Conservation (phyloP, 805 yeast species). For the Candida montana region DNA sequence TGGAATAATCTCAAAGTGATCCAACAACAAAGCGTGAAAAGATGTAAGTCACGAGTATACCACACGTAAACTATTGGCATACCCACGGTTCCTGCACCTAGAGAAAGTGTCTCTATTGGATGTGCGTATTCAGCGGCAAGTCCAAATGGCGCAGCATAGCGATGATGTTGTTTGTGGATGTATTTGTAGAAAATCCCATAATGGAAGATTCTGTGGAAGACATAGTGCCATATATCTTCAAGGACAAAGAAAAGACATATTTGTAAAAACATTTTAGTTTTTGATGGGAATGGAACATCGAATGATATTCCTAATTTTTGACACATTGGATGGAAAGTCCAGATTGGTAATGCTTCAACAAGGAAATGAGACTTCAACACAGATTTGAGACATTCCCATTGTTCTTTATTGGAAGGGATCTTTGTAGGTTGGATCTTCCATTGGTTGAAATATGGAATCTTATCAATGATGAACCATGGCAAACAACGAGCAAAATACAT, state of each 20-base stretch:
- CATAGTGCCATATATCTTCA: slow-evolving; percentile 97
- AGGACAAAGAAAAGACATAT: slow-evolving; percentile 71
- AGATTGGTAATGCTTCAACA: slow-evolving; percentile 93
- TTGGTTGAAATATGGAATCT: slow-evolving; percentile 75
- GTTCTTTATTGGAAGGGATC: slow-evolving; percentile 75
- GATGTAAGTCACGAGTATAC: slow-evolving; percentile 70
- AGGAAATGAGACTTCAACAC: slow-evolving; percentile 83
- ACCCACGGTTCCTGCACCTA: slow-evolving; percentile 93
- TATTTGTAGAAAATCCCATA: slow-evolving; percentile 83
- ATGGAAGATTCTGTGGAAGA: slow-evolving; percentile 90
- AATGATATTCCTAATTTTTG: slow-evolving; percentile 70
- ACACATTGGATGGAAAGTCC: slow-evolving; percentile 95
- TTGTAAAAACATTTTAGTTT: slow-evolving; percentile 55
- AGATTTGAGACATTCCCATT: slow-evolving; percentile 85
- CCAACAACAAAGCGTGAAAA: slow-evolving; percentile 89
- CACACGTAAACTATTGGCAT: slow-evolving; percentile 83
- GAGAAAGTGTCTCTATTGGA: slow-evolving; percentile 81
- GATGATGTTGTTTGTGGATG: slow-evolving; percentile 96
- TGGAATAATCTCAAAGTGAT: slow-evolving; percentile 83
- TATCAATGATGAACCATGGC: slow-evolving; percentile 89
- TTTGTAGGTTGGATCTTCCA: slow-evolving; percentile 89
- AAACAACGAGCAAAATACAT: slow-evolving; percentile 88
- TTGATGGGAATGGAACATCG: slow-evolving; percentile 80
- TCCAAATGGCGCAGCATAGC: slow-evolving; percentile 97
- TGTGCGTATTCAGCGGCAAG: slow-evolving; percentile 97